Base-by-base conservation (phyloP, 2,329 filamentous ascomycete genomes). In the Xylaria multiplex region DNA sequence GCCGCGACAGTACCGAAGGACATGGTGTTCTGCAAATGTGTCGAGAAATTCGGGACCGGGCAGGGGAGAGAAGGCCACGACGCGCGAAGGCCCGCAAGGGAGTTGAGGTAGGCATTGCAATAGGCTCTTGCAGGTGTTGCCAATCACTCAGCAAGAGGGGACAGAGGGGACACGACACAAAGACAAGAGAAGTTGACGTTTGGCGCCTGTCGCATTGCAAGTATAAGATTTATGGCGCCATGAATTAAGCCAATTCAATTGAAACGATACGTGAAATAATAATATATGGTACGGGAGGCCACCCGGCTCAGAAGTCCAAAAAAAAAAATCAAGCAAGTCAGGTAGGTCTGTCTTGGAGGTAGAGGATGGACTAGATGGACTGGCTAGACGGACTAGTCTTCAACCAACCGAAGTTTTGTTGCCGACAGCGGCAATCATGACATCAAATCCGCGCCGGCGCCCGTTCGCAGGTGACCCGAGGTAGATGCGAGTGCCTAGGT, bases 51-150 rank as follows among this genome's bases (percentile, higher is more conserved):
- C 69, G 70, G n/a, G 72, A 65, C 24, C 69, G 65, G 46, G 69
- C 53, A 52, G 74, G 70, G 40, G 73, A 54, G 30, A 72, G 50
- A 19, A 70, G 68, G 57, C 72, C 62, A 56, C 74, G 71, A 48
- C 75, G 74, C 59, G 70, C 69, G 56, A 76, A 63, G 30, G 64
- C 64, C 45, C 70, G 74, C 16, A 78, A 69, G 45, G 75, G 65
- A 22, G 64, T 65, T n/a, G 74, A 73, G 46, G 73, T 49, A 50
- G 74, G 72, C 76, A 78, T 77, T 19, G 59, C 67, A 45, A 24
- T 14, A 30, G 37, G 48, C 35, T 19, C 56, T 43, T 13, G 42
- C 16, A 24, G 30, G 43, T 35, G 42, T 42, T 56, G 30, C 32
- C 37, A 53, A n/a, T 32, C 37, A 40, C 45, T 22, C 19, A 16